Evolutionary conservation across 148 eudicot species (phyloP).

Genomic region (Vaccinium corymbosum): DNA sequence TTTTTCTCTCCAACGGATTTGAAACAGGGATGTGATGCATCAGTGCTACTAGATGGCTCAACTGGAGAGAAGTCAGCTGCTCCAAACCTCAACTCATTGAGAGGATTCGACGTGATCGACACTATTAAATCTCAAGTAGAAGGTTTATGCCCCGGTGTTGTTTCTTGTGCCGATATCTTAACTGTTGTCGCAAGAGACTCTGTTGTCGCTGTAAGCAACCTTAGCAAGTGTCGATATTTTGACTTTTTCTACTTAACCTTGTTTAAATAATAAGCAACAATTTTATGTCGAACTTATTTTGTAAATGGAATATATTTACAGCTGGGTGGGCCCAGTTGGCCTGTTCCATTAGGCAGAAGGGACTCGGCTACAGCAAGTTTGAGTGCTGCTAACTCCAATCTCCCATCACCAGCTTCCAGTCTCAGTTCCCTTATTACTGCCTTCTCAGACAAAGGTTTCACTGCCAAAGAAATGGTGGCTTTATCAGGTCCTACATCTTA

Average conservation of each 20-base stretch:
- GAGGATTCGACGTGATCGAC: conserved; percentile 67
- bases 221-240: too few relatives aligned
- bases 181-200: conserved; percentile 58
- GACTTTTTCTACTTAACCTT: not conserved
- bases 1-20: not conserved
- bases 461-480: conserved; percentile 10
- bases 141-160: conserved; percentile 41
- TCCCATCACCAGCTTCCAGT: not conserved
- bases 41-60: conserved; percentile 51
- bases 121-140: conserved; percentile 57
- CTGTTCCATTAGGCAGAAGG: conserved; percentile 45
- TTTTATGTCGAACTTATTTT: not conserved
- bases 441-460: conserved; percentile 53
- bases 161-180: conserved; percentile 67
- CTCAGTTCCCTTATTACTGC: conserved; percentile 39
- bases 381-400: conserved; percentile 27
- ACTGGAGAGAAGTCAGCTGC: conserved; percentile 51
- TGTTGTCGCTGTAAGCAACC: conserved; percentile 39
- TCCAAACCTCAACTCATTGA: conserved; percentile 45
- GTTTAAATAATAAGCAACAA: not conserved
- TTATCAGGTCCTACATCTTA: not conserved
- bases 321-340: conserved; percentile 54
- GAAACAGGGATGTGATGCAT: conserved; percentile 65
- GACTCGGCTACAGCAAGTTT: conserved; percentile 48
- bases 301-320: not conserved